Evolutionary conservation across 192 early-diverging fungal genomes (phyloP).

Genomic region (Backusella parvicylindrica): DNA sequence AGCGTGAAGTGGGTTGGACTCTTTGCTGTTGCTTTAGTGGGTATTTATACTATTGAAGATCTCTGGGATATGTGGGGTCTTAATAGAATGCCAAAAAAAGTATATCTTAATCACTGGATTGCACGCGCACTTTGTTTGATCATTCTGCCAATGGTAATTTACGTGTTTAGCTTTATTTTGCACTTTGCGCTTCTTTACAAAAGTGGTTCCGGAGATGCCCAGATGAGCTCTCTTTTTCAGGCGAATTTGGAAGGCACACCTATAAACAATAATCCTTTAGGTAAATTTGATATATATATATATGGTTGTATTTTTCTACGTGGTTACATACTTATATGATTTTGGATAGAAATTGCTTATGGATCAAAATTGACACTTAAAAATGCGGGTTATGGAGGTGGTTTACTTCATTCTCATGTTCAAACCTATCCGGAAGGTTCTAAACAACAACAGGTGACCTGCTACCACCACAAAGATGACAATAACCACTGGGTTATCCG

Average conservation of each 20-base stretch:
- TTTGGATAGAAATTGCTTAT: slow-evolving; percentile 75
- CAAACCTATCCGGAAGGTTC: slow-evolving; percentile 84
- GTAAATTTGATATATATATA: slow-evolving; percentile 38
- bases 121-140: slow-evolving; percentile 80
- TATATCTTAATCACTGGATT: slow-evolving; percentile 80
- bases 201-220: slow-evolving; percentile 83
- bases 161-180: slow-evolving; percentile 77
- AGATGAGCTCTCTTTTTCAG: slow-evolving; percentile 97
- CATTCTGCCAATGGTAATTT: slow-evolving; percentile 76
- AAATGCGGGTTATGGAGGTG: slow-evolving; percentile 78
- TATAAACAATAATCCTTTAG: slow-evolving; percentile 75
- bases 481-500: slow-evolving; percentile 93
- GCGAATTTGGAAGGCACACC: slow-evolving; percentile 78
- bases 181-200: slow-evolving; percentile 87
- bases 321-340: not conserved
- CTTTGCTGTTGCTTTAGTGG: slow-evolving; percentile 89
- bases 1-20: slow-evolving; percentile 97
- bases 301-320: not conserved
- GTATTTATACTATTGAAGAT: slow-evolving; percentile 86
- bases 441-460: slow-evolving; percentile 95
- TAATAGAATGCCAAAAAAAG: slow-evolving; percentile 50
- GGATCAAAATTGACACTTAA: slow-evolving; percentile 88
- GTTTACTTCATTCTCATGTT: slow-evolving; percentile 91
- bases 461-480: slow-evolving; percentile 88
- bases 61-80: slow-evolving; percentile 87